Evolutionary conservation across 2,329 filamentous ascomycete species (phyloP).

Genomic region (Claviceps sp.): DNA sequence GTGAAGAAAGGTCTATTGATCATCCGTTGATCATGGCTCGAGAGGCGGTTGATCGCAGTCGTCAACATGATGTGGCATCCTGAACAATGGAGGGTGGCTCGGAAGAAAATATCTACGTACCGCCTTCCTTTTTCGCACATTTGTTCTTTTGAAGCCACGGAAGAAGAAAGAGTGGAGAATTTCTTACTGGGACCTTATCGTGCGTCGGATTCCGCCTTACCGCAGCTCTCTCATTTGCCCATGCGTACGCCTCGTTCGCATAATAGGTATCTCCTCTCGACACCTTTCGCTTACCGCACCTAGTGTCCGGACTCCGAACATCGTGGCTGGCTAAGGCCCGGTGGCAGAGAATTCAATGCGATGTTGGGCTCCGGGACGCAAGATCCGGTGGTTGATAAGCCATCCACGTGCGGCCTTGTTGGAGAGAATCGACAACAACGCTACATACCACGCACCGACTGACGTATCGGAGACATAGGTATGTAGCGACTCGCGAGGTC

Average conservation of each 20-base stretch:
- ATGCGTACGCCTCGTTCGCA: too few species aligned
- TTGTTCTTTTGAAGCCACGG: not conserved
- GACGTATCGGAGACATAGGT: not conserved
- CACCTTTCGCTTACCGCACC: not conserved
- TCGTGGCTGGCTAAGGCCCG: not conserved
- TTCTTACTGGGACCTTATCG: not conserved
- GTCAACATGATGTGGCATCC: not conserved
- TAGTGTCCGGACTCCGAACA: not conserved
- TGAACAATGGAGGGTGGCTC: not conserved
- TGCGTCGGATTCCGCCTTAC: not conserved
- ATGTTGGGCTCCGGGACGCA: too few species aligned
- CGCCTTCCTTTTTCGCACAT: not conserved
- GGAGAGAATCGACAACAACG: not conserved
- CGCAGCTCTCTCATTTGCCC: not conserved
- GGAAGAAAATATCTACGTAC: not conserved
- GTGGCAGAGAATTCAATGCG: not conserved
- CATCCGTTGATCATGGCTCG: not conserved
- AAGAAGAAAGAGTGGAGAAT: not conserved
- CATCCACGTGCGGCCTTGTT: too few species aligned
- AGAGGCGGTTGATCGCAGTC: not conserved
- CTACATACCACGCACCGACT: not conserved
- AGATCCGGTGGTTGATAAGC: too few species aligned
- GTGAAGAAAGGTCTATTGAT: not conserved
- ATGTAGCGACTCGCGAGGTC: not conserved
- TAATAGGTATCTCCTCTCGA: too few species aligned